These are phyloP conservation scores for Neofusicoccum kwambonambiense DNA, from an alignment of 2,329 filamentous ascomycete species.

Conservation along the genomic window DNA sequence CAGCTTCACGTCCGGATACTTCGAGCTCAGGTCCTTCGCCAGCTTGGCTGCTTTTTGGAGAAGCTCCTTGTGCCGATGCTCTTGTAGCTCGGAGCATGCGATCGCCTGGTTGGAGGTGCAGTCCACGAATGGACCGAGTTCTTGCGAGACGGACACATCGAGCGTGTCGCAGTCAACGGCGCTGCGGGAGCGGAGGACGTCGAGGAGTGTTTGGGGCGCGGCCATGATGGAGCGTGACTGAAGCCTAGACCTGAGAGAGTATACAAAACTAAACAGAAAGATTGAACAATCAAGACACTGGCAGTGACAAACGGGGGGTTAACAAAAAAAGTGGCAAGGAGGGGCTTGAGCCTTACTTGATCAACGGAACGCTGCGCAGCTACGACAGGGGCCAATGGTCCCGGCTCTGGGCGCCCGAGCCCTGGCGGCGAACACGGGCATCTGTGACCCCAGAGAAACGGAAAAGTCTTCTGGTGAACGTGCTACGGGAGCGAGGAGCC, in stretches of 20 bases:
- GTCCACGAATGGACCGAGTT: conserved; percentile 20
- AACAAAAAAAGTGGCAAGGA: too few species aligned
- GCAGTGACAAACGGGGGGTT: too few species aligned
- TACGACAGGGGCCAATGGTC: background rate
- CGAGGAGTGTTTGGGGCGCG: conserved; percentile 17
- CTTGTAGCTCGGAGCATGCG: conserved; percentile 16
- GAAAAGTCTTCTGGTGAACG: background rate
- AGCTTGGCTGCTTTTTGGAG: conserved; percentile 40
- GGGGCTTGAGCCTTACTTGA: too few species aligned
- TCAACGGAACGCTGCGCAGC: background rate
- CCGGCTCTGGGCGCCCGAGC: background rate
- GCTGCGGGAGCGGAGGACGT: conserved; percentile 16
- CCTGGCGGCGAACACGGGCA: background rate
- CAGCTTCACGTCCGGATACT: conserved; percentile 37
- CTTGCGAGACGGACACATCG: conserved; percentile 14
- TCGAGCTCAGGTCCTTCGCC: conserved; percentile 31
- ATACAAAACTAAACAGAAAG: too few species aligned
- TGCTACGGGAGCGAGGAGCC: background rate
- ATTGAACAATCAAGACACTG: too few species aligned
- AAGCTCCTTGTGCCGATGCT: conserved; percentile 22
- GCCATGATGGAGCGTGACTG: background rate
- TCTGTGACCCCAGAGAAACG: background rate
- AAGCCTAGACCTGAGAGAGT: too few species aligned
- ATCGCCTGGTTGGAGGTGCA: conserved; percentile 23
- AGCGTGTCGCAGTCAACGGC: conserved; percentile 20